Evolutionary conservation across 2,329 filamentous ascomycete genomes (phyloP).

Genomic region (Neofusicoccum kwambonambiense): DNA sequence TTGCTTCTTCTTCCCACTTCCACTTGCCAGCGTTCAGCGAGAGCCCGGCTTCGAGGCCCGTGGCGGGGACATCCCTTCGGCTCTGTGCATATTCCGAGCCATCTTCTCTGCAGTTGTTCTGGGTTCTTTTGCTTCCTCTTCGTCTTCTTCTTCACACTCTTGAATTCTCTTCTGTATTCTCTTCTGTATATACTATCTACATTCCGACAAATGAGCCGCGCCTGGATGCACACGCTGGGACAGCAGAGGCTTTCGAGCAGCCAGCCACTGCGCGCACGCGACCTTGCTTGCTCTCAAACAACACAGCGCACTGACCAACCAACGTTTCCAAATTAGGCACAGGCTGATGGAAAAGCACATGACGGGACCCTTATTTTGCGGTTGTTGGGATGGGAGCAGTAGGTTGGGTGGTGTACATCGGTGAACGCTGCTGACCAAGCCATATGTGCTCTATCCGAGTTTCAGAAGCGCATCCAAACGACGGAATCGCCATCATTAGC

Average conservation of each 20-base stretch:
- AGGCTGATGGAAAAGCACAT: no score
- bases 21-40: constrained; percentile 9
- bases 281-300: neutral
- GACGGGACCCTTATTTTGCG: neutral
- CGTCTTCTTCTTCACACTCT: neutral
- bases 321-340: no score
- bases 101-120: neutral
- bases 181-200: neutral
- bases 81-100: constrained; percentile 10
- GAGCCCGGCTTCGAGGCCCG: neutral
- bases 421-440: neutral
- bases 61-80: neutral
- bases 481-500: neutral
- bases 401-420: neutral
- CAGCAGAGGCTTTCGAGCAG: constrained; percentile 1
- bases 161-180: neutral
- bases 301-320: no score
- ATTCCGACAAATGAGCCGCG: constrained; percentile 1
- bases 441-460: neutral
- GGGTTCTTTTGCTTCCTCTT: neutral
- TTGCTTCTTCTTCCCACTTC: neutral
- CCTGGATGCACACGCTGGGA: neutral
- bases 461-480: neutral
- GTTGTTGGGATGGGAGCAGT: neutral
- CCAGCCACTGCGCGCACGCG: neutral